phyloP scores from a whole-genome alignment of 2,329 filamentous ascomycete species.

The Nemania abortiva region DNA sequence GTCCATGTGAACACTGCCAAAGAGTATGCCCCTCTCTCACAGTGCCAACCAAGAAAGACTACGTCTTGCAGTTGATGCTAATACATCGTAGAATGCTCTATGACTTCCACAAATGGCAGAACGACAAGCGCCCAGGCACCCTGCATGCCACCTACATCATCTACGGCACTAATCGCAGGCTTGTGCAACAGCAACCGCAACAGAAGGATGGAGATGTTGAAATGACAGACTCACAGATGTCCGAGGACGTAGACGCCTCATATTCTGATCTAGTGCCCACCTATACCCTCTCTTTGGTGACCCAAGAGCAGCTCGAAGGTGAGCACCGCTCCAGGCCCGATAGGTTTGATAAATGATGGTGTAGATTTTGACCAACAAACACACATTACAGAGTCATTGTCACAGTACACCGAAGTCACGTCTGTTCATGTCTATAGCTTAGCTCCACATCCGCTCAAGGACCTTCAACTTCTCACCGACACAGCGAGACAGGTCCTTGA shows the following conservation, averaged over 20 bases:
- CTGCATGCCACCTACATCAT: conserved; percentile 95
- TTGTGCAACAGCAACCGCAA: conserved; percentile 57
- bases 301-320: conserved; percentile 80
- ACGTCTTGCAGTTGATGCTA: conserved; percentile 29
- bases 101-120: conserved; percentile 85
- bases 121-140: conserved; percentile 76
- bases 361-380: conserved; percentile 27
- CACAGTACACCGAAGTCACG: conserved; percentile 76
- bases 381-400: conserved; percentile 68
- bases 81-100: conserved; percentile 77
- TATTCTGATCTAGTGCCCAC: conserved; percentile 64
- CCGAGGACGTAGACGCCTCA: conserved; percentile 53
- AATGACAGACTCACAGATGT: conserved; percentile 74
- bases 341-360: neutral
- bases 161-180: conserved; percentile 72
- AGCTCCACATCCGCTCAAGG: conserved; percentile 75
- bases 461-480: conserved; percentile 79
- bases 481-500: conserved; percentile 72
- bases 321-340: conserved; percentile 45
- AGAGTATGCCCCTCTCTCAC: conserved; percentile 68
- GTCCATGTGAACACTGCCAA: conserved; percentile 91
- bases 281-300: conserved; percentile 73
- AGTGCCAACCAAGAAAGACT: too few species aligned
- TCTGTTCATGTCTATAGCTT: conserved; percentile 92
- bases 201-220: conserved; percentile 71